Conservation (phyloP, 768 basidiomycete species). For the Kwoniella europaea region DNA sequence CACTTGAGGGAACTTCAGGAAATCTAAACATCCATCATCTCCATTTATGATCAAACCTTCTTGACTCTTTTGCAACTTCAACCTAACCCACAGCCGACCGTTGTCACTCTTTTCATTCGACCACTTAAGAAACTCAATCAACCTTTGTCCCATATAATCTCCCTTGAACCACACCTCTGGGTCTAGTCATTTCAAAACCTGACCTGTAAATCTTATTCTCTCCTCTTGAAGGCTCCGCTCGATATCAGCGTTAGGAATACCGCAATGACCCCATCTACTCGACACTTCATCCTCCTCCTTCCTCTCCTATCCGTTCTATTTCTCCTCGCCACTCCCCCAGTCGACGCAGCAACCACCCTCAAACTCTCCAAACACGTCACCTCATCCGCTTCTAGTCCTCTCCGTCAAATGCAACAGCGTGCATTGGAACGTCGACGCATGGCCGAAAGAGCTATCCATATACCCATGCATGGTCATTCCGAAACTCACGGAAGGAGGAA, state of each 20-base stretch:
- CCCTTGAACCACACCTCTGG: not conserved
- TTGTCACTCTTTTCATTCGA: constrained; percentile 8
- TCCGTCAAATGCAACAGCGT: constrained; percentile 7
- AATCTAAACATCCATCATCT: not conserved
- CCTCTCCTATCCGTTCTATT: constrained; percentile 7
- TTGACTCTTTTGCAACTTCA: not conserved
- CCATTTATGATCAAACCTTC: not conserved
- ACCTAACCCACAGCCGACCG: not conserved
- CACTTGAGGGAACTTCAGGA: not conserved
- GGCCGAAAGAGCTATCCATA: constrained; percentile 16
- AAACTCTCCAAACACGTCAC: constrained; percentile 15
- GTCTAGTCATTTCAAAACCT: not conserved
- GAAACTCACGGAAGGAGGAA: not conserved
- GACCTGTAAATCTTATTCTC: not conserved
- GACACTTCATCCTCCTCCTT: not conserved
- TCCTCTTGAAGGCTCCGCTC: not conserved
- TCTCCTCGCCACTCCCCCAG: not conserved
- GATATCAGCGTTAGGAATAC: not conserved
- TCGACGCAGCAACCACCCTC: constrained; percentile 15
- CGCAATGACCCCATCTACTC: not conserved
- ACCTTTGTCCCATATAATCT: not conserved
- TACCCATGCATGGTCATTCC: constrained; percentile 12
- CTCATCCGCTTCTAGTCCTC: not conserved
- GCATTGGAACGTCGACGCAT: constrained; percentile 2
- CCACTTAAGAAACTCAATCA: not conserved